Evolutionary conservation across 305 asterid genomes (phyloP).

Genomic region (Fraxinus ornus): DNA sequence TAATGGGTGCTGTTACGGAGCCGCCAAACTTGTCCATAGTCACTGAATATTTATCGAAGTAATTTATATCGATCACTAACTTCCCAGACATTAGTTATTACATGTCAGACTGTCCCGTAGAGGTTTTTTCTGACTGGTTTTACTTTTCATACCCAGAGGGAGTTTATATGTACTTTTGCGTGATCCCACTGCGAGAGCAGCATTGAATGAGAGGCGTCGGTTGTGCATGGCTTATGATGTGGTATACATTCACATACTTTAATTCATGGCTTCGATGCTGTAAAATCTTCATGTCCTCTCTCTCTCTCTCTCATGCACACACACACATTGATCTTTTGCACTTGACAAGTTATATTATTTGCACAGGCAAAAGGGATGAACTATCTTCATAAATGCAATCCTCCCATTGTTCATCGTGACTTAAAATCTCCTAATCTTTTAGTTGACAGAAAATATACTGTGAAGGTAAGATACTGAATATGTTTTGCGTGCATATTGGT

Average conservation of each 20-base stretch:
- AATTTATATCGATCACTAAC: conserved; percentile 12
- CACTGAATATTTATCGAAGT: conserved; percentile 93
- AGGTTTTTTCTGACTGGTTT: conserved; percentile 18
- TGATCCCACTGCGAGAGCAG: conserved; percentile 79
- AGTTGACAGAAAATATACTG: conserved; percentile 92
- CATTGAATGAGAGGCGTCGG: conserved; percentile 85
- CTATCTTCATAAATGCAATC: conserved; percentile 80
- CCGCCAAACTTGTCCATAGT: conserved; percentile 95
- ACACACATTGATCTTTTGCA: conserved; percentile 10
- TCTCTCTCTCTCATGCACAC: background rate
- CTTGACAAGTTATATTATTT: conserved; percentile 17
- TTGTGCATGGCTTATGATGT: conserved; percentile 96
- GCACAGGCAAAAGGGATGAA: conserved; percentile 94
- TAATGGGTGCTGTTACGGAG: conserved; percentile 99
- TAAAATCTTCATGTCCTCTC: conserved; percentile 4
- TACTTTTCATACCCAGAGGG: conserved; percentile 59
- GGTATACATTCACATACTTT: conserved; percentile 38
- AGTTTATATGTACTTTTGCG: conserved; percentile 86
- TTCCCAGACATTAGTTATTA: conserved; percentile 14
- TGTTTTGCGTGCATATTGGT: background rate
- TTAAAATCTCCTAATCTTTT: conserved; percentile 94
- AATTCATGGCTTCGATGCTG: background rate
- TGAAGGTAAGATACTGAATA: conserved; percentile 60
- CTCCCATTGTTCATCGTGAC: conserved; percentile 91
- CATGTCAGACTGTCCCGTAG: background rate